Conservation (phyloP, 2,329 filamentous ascomycete species). For the Pseudogymnoascus sp. region DNA sequence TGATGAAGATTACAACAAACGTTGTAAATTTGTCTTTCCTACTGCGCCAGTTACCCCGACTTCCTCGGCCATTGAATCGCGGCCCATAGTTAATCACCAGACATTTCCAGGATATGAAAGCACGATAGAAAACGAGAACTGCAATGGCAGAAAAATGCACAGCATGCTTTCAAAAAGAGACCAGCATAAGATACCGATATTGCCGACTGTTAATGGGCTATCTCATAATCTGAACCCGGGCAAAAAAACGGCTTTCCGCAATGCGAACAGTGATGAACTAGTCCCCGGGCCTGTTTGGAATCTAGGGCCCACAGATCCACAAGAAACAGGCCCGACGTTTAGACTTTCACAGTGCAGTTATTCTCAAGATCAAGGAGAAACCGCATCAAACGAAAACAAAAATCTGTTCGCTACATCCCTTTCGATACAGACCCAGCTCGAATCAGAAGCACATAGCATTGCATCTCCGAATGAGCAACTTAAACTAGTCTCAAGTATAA, state of each 20-base stretch:
- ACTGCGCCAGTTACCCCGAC: neutral
- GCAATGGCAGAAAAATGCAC: neutral
- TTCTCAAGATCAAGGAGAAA: neutral
- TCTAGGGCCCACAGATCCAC: neutral
- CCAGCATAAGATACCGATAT: neutral
- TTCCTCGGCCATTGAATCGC: neutral
- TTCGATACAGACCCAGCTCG: neutral
- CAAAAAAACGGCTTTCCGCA: neutral
- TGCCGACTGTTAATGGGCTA: neutral
- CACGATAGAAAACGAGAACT: neutral
- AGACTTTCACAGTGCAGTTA: neutral
- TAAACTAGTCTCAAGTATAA: neutral
- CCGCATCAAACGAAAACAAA: neutral
- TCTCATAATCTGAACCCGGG: neutral
- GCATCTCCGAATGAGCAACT: neutral
- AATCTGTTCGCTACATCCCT: neutral
- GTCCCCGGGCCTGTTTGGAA: neutral
- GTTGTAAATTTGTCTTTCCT: neutral
- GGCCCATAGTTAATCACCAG: neutral
- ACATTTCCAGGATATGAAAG: neutral
- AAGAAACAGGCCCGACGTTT: neutral
- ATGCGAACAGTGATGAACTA: neutral
- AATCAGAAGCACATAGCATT: neutral
- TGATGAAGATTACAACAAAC: neutral
- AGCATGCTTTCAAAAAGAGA: neutral